These are phyloP conservation scores for Arxiozyma slooffiae DNA, from an alignment of 1,139 yeast genomes.

Conservation along the genomic window DNA sequence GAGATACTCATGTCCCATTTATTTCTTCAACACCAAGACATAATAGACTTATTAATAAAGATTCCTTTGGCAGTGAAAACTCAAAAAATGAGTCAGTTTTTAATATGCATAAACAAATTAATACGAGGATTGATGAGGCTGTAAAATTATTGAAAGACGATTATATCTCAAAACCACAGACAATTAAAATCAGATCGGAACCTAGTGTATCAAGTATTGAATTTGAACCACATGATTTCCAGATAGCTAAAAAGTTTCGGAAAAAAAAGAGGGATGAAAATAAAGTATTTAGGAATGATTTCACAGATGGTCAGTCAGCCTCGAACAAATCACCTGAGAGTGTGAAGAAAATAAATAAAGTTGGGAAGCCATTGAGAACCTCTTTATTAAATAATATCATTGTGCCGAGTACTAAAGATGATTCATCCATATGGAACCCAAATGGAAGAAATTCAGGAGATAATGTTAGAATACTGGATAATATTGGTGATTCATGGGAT, in stretches of 20 bases:
- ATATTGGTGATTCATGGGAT: neutral
- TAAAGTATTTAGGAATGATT: no score
- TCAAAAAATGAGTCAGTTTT: constrained; percentile 3
- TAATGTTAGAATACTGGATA: neutral
- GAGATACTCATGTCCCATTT: neutral
- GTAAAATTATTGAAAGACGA: constrained; percentile 13
- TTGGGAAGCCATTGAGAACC: neutral
- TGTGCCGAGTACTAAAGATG: neutral
- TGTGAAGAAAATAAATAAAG: neutral
- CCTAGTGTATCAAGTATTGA: constrained; percentile 4
- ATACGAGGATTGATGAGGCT: constrained; percentile 18
- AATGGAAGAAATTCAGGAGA: neutral
- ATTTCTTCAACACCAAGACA: neutral
- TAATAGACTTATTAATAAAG: neutral
- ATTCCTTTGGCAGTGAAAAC: neutral
- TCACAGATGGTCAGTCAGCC: neutral
- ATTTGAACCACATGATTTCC: constrained; percentile 10
- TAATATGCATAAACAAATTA: constrained; percentile 8
- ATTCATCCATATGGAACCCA: neutral
- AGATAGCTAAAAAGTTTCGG: constrained; percentile 9
- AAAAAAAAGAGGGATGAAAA: neutral
- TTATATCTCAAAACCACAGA: constrained; percentile 1
- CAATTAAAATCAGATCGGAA: constrained; percentile 1
- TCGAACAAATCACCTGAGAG: neutral
- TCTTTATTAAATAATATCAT: neutral